These are phyloP conservation scores for Exophiala bonariae DNA, from an alignment of 2,329 filamentous ascomycete species.

Conservation along the genomic window DNA sequence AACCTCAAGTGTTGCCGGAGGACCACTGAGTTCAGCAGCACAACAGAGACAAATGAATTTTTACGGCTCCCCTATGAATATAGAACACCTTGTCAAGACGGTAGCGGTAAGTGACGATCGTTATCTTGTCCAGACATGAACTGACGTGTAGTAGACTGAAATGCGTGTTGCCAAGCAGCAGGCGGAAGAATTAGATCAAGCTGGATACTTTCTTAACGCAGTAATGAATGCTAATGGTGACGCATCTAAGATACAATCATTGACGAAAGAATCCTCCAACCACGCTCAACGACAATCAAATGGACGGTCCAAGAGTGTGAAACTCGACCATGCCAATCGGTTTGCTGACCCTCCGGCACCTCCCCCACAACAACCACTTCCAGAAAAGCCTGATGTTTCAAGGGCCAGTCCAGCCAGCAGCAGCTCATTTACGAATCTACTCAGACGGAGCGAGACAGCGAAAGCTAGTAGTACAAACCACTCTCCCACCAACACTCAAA, in stretches of 20 bases:
- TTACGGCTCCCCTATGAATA: conserved; percentile 85
- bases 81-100: conserved; percentile 90
- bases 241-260: conserved; percentile 45
- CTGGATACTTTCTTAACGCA: conserved; percentile 76
- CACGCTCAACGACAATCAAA: conserved; percentile 45
- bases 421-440: conserved; percentile 53
- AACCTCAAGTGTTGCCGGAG: conserved; percentile 55
- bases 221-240: conserved; percentile 71
- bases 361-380: conserved; percentile 87
- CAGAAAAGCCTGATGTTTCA: conserved; percentile 81
- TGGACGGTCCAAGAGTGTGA: conserved; percentile 49
- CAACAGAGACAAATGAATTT: conserved; percentile 77
- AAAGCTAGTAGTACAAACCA: conserved; percentile 53
- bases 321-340: conserved; percentile 74
- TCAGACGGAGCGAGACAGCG: conserved; percentile 77
- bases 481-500: conserved; percentile 54
- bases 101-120: conserved; percentile 64
- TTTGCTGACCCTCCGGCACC: conserved; percentile 94
- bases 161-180: conserved; percentile 88
- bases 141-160: conserved; percentile 64
- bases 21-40: conserved; percentile 58
- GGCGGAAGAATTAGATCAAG: conserved; percentile 78
- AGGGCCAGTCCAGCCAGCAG: conserved; percentile 48
- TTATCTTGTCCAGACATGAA: background rate
- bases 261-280: conserved; percentile 42